Evolutionary conservation across 1,284 basidiomycete genomes (phyloP), one percentile per base, ranked within the genome.

Genomic region (Rhizoctonia solani): DNA sequence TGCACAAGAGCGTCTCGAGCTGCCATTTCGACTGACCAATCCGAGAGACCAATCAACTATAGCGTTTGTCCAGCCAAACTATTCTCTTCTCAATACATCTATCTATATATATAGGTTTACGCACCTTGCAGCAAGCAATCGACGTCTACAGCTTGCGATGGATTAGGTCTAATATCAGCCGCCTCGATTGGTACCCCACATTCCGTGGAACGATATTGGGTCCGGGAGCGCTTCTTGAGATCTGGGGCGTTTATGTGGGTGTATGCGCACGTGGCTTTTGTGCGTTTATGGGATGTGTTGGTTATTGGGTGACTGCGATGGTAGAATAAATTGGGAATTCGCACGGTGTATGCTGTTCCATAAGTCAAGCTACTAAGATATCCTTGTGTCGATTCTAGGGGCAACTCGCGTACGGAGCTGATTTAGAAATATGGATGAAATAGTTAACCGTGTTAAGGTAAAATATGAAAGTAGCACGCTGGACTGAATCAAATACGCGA

Each of bases 91-190:
- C 16, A 23, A 41, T 23, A 19, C 11, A 41, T 27, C 54, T 21
- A 16, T 37, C 54, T 5, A 42, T n/a, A n/a, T n/a, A n/a, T n/a
- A n/a, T n/a, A n/a, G n/a, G n/a, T n/a, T n/a, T n/a, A n/a, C n/a
- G n/a, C n/a, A n/a, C n/a, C n/a, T n/a, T n/a, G n/a, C n/a, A n/a
- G n/a, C n/a, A n/a, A n/a, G n/a, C n/a, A n/a, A n/a, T n/a, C n/a
- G n/a, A n/a, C n/a, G n/a, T n/a, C n/a, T n/a, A n/a, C n/a, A n/a
- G n/a, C n/a, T n/a, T n/a, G n/a, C n/a, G n/a, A n/a, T n/a, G n/a
- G n/a, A n/a, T n/a, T n/a, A n/a, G n/a, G 54, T 23, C 55, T 46
- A 59, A 59, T 44, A 59, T 46, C 42, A 47, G 55, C 55, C 55
- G 55, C 55, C 55, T 27, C 25, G 29, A 21, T n/a, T 39, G 39